Conservation (phyloP, 805 yeast species). For the Wickerhamiella sergipiensis region DNA sequence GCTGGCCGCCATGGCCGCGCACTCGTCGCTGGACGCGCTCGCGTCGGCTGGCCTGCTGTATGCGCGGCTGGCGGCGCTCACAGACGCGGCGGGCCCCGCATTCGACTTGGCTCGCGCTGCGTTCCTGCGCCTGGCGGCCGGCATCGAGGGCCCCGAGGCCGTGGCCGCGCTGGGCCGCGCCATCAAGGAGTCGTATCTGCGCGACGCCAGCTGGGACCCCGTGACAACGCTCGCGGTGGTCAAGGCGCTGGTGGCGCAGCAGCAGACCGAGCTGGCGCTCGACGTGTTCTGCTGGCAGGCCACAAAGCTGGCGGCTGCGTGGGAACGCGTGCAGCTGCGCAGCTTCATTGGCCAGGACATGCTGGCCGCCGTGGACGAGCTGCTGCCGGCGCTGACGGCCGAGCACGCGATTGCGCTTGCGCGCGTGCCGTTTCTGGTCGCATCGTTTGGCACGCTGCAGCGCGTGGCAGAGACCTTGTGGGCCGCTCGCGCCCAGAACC, state of each 20-base stretch:
- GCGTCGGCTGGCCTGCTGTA: slow-evolving; percentile 13
- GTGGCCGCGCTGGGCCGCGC: slow-evolving; percentile 16
- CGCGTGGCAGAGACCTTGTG: background rate
- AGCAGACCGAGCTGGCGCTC: slow-evolving; percentile 18
- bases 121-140: slow-evolving; percentile 14
- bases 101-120: slow-evolving; percentile 18
- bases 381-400: slow-evolving; percentile 5
- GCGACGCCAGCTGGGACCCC: slow-evolving; percentile 21
- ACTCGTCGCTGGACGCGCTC: slow-evolving; percentile 2
- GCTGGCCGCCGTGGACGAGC: background rate
- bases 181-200: slow-evolving; percentile 20
- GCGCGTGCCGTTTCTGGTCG: slow-evolving; percentile 7
- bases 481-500: background rate
- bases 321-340: slow-evolving; percentile 5
- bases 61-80: slow-evolving; percentile 16
- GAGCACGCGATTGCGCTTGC: slow-evolving; percentile 11
- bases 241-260: background rate
- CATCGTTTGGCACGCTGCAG: background rate
- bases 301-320: slow-evolving; percentile 4
- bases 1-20: background rate
- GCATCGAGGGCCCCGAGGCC: slow-evolving; percentile 7
- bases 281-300: slow-evolving; percentile 21
- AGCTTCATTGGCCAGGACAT: slow-evolving; percentile 15
- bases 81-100: slow-evolving; percentile 2
- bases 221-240: slow-evolving; percentile 16